Evolutionary conservation across 2,329 filamentous ascomycete genomes (phyloP).

Genomic region (Aureobasidium sp.): DNA sequence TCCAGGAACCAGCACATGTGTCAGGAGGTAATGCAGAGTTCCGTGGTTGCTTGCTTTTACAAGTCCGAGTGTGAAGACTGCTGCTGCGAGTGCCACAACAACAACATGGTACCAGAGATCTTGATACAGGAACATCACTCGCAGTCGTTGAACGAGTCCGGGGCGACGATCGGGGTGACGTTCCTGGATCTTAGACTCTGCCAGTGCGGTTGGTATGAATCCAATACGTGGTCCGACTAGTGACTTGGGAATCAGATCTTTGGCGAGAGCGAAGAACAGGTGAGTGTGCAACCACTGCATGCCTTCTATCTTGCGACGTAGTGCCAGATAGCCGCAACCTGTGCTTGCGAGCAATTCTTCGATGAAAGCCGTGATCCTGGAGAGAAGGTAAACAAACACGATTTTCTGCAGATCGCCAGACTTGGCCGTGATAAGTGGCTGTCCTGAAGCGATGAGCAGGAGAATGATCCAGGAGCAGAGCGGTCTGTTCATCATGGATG

Average conservation of each 20-base stretch:
- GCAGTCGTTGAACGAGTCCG: background rate
- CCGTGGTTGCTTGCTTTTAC: constrained; percentile 57
- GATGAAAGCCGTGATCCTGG: background rate
- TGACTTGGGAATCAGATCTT: constrained; percentile 8
- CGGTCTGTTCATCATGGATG: constrained; percentile 18
- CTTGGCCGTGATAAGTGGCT: background rate
- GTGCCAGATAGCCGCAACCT: constrained; percentile 10
- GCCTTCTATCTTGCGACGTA: constrained; percentile 7
- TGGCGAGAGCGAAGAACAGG: constrained; percentile 6
- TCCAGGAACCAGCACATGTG: constrained; percentile 63
- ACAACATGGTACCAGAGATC: constrained; percentile 58
- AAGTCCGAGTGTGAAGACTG: constrained; percentile 45
- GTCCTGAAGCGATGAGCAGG: constrained; percentile 8
- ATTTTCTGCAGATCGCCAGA: background rate
- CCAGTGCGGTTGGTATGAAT: constrained; percentile 10
- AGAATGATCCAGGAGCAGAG: constrained; percentile 18
- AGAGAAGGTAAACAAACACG: background rate
- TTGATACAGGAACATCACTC: constrained; percentile 58
- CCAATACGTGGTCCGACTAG: background rate
- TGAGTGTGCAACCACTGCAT: constrained; percentile 14
- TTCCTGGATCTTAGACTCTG: constrained; percentile 18
- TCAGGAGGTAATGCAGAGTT: constrained; percentile 40
- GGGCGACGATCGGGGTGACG: constrained; percentile 9
- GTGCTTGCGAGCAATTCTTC: constrained; percentile 15
- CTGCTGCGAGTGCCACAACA: background rate